Evolutionary conservation across 1,284 basidiomycete species (phyloP).

Genomic region (Malassezia slooffiae): DNA sequence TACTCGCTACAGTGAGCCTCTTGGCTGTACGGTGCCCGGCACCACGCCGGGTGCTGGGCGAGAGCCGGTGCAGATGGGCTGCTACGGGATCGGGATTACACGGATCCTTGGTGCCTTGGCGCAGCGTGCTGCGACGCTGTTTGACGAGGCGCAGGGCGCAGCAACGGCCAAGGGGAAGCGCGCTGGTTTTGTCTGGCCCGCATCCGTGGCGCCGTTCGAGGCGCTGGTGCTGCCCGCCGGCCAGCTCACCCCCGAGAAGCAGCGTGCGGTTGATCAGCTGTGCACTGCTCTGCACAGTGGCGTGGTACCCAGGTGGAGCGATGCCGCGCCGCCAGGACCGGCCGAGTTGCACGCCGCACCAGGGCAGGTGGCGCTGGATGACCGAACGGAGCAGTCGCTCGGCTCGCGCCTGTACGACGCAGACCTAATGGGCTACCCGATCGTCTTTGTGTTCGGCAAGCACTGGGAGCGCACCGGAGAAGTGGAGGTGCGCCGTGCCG

Average conservation of each 20-base stretch:
- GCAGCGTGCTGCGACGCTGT: slow-evolving; percentile 16
- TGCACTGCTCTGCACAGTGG: slow-evolving; percentile 1
- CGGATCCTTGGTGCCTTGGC: slow-evolving; percentile 45
- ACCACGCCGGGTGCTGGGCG: not conserved
- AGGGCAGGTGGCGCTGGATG: slow-evolving; percentile 37
- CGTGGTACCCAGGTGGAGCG: not conserved
- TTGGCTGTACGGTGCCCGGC: slow-evolving; percentile 26
- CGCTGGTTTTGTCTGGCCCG: slow-evolving; percentile 39
- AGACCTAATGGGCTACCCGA: slow-evolving; percentile 41
- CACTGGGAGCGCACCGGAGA: slow-evolving; percentile 21
- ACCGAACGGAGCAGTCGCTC: slow-evolving; percentile 24
- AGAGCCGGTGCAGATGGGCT: slow-evolving; percentile 46
- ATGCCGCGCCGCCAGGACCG: not conserved
- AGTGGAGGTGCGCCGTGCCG: slow-evolving; percentile 25
- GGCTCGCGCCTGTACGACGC: slow-evolving; percentile 44
- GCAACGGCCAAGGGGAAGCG: slow-evolving; percentile 2
- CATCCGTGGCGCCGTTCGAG: slow-evolving; percentile 29
- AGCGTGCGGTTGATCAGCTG: slow-evolving; percentile 3
- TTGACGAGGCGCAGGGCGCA: slow-evolving; percentile 3
- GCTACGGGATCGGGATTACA: slow-evolving; percentile 47
- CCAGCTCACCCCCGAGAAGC: slow-evolving; percentile 6
- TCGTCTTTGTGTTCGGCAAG: slow-evolving; percentile 37
- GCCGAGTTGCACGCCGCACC: not conserved
- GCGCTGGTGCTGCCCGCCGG: slow-evolving; percentile 19
- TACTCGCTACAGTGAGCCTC: slow-evolving; percentile 38